Base-by-base conservation (phyloP, 371 early-diverging fungal species). In the Gilbertella persicaria region DNA sequence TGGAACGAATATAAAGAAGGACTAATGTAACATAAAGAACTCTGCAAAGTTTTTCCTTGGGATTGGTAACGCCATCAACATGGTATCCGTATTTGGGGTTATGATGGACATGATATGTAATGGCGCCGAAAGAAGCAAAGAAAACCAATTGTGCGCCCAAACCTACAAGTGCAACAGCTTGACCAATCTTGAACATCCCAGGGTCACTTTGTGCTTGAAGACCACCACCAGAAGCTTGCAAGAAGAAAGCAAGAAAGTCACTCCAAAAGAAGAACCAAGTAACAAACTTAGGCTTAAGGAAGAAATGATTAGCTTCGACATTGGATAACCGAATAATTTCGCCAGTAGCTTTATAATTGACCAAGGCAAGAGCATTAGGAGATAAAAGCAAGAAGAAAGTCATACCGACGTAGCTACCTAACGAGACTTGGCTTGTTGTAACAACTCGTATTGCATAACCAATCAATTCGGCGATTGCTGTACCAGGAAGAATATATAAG, bases 191-290 rank as follows among this genome's bases (percentile, higher is more conserved):
- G 10, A 12, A 33, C 33, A 33, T 33, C 6, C 10, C 13, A 13
- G 33, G 33, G 10, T 25, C 8, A 13, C 9, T 12, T 35, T 17
- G 2, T 10, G 26, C 12, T 42, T 59, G 59, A 5, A 59, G 12
- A 5, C 59, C 53, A 37, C 59, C 53, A 20, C 59, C 59, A 9
- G 53, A 40, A 2, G 53, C 59, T 29, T 59, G 59, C n/a, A 59
- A 37, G 2, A 39, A 33, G 41, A 59, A 59, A 4, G 53, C 40
- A 41, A 59, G 45, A 6, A 59, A 58, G 37, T 73, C 73, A 60
- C 73, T 73, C 16, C 38, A 17, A 29, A 73, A 69, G 37, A 73
- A 73, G 21, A 73, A 68, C 73, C 73, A 73, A 3, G 74, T 73
- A 10, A 73, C 55, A 21, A 73, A 73, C 28, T 61, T 54, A 13